Base-by-base conservation (phyloP, 2,329 filamentous ascomycete genomes). In the Xylaria sp. region DNA sequence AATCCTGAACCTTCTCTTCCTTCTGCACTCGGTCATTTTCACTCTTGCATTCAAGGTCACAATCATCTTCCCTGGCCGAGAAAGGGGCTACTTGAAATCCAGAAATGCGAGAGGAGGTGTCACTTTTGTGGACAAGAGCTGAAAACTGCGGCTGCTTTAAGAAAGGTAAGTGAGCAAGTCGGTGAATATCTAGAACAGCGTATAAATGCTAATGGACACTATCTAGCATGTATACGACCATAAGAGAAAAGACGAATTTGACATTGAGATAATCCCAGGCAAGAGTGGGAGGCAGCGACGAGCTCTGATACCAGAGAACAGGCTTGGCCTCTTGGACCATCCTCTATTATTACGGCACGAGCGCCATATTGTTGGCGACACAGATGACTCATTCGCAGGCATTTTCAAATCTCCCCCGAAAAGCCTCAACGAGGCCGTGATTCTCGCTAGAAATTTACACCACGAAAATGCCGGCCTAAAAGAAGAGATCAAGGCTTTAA, bases 171-270 rank as follows among this genome's bases (percentile, higher is more conserved):
- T 6, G 37, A 23, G 16, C 27, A 23, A 1, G 18, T n/a, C 25
- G n/a, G 42, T 51, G 32, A 40, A 40, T 47, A 25, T 16, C 18
- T 9, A 37, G 53, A 40, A 18, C 3, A 42, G 18, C n/a, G 8
- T 2, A 35, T 37, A 13, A 3, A n/a, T 42, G 29, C 23, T 62
- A 18, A 53, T 27, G 3, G 4, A 16, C 18, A 48, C 29, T 40
- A 13, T 50, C 5, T 21, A 60, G 58, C 44, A 60, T 35, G 57
- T 21, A 35, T 27, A 47, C 16, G 25, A 29, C 10, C 58, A 60
- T 18, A 32, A 51, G n/a, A 13, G 25, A 37, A 60, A 51, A 18
- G 58, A 51, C 29, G n/a, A n/a, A 2, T 25, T 60, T 25, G 29
- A 60, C 16, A 60, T 60, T 18, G n/a, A 35, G 29, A 40, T 60